Conservation (phyloP, 2,329 filamentous ascomycete species). For the Neofusicoccum kwambonambiense region DNA sequence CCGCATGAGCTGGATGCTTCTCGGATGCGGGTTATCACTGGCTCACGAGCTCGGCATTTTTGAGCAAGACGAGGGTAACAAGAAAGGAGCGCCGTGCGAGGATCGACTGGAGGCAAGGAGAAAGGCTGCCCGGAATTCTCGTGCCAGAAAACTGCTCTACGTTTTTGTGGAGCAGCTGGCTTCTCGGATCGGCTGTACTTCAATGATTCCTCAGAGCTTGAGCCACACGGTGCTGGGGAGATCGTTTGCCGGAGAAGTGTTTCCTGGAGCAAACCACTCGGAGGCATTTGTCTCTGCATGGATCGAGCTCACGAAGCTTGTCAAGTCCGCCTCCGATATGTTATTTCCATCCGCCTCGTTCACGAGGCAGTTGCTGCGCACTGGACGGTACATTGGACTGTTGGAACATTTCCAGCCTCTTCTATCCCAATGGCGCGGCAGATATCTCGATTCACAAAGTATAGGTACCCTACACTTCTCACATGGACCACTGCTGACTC, state of each 20-base stretch:
- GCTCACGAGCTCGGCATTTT: slow-evolving; percentile 55
- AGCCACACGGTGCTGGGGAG: slow-evolving; percentile 41
- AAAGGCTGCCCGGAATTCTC: slow-evolving; percentile 30
- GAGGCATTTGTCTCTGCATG: slow-evolving; percentile 50
- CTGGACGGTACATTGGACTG: slow-evolving; percentile 51
- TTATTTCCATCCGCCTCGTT: slow-evolving; percentile 48
- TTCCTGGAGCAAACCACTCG: not conserved
- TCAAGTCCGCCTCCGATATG: slow-evolving; percentile 54
- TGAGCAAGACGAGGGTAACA: slow-evolving; percentile 37
- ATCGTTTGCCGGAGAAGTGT: slow-evolving; percentile 13
- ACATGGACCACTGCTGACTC: not conserved
- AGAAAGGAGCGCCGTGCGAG: not conserved
- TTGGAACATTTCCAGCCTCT: slow-evolving; percentile 47
- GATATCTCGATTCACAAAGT: slow-evolving; percentile 40
- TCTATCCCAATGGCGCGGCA: slow-evolving; percentile 41
- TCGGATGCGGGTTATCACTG: slow-evolving; percentile 54
- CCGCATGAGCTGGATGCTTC: slow-evolving; percentile 61
- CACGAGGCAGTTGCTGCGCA: slow-evolving; percentile 43
- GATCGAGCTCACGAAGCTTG: slow-evolving; percentile 45
- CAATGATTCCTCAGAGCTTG: slow-evolving; percentile 50
- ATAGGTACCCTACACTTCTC: slow-evolving; percentile 16
- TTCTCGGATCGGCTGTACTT: slow-evolving; percentile 52
- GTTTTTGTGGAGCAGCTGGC: slow-evolving; percentile 54
- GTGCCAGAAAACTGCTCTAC: slow-evolving; percentile 41
- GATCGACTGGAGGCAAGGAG: slow-evolving; percentile 24